Percentiles rank a stretch among this genome's conserved stretches.
phyloP scores from a whole-genome alignment of 495 filamentous ascomycete species.

The Melanomma pulvis-pyrius region DNA sequence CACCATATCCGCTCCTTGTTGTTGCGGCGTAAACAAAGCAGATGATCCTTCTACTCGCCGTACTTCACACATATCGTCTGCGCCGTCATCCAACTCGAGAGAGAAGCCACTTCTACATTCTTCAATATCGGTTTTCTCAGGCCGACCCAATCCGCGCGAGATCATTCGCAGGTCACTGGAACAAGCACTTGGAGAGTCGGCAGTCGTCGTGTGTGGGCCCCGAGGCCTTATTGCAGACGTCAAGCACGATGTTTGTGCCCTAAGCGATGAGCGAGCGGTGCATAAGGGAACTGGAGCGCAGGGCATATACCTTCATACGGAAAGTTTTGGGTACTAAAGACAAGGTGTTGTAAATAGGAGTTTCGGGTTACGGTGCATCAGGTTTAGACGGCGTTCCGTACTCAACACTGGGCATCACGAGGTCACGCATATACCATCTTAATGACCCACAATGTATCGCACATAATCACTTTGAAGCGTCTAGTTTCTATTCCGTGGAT shows the following conservation, averaged over 20 bases:
- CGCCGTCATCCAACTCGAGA: conserved; percentile 17
- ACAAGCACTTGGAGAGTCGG: conserved; percentile 76
- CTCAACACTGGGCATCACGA: background rate
- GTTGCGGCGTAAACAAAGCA: conserved; percentile 44
- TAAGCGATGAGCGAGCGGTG: conserved; percentile 85
- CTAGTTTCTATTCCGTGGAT: background rate
- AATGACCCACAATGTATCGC: background rate
- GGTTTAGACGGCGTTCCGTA: background rate
- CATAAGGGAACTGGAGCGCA: conserved; percentile 91
- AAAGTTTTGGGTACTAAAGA: conserved; percentile 47
- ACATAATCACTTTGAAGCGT: background rate
- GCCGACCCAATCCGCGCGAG: conserved; percentile 49
- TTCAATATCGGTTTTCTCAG: conserved; percentile 41
- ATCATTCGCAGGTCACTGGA: conserved; percentile 65
- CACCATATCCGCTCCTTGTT: conserved; percentile 37
- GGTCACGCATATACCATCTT: background rate
- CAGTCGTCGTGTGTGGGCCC: conserved; percentile 81
- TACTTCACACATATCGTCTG: conserved; percentile 8
- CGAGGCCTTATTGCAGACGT: conserved; percentile 65
- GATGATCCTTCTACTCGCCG: conserved; percentile 19
- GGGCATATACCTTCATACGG: conserved; percentile 61
- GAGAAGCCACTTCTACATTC: conserved; percentile 35
- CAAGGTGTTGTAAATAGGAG: background rate
- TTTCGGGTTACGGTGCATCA: background rate
- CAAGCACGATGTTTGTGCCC: conserved; percentile 64